A percentile compares a stretch with the other conserved stretches of the same genome.
Conservation (phyloP, 106 monocot genomes). For the Dactylorhiza incarnata region DNA sequence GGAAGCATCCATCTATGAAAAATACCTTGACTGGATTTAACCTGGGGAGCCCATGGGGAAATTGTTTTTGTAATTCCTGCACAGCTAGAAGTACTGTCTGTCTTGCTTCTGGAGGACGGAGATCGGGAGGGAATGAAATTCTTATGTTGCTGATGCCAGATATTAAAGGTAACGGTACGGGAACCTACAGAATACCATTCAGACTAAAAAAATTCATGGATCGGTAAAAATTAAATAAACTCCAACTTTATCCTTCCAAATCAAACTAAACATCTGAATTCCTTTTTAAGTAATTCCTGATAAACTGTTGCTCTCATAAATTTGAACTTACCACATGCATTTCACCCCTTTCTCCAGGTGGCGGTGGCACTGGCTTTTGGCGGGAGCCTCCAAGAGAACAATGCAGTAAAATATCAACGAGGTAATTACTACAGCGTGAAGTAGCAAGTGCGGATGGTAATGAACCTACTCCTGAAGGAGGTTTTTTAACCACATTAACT, state of each 20-base stretch:
- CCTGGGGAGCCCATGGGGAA: slow-evolving; percentile 78
- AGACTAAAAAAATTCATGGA: neutral
- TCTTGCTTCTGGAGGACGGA: slow-evolving; percentile 82
- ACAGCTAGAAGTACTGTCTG: slow-evolving; percentile 88
- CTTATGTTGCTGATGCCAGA: slow-evolving; percentile 80
- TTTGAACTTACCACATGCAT: slow-evolving; percentile 99
- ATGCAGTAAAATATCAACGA: slow-evolving; percentile 82
- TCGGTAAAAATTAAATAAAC: neutral
- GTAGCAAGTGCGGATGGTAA: slow-evolving; percentile 40
- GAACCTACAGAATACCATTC: slow-evolving; percentile 44
- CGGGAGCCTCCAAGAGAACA: slow-evolving; percentile 67
- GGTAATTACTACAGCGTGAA: slow-evolving; percentile 42
- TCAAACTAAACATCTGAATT: slow-evolving; percentile 13
- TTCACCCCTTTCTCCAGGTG: slow-evolving; percentile 90
- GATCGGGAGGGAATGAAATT: slow-evolving; percentile 81
- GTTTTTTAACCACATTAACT: slow-evolving; percentile 87
- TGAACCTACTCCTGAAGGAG: slow-evolving; percentile 33
- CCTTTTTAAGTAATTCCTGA: slow-evolving; percentile 28
- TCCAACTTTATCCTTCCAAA: slow-evolving; percentile 2
- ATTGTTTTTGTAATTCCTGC: slow-evolving; percentile 67
- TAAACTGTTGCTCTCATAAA: slow-evolving; percentile 28
- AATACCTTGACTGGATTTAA: slow-evolving; percentile 86
- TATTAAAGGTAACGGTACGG: slow-evolving; percentile 78
- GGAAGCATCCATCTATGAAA: neutral
- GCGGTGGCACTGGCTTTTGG: slow-evolving; percentile 77